Percentiles rank a stretch among this genome's conserved stretches.
phyloP scores from a whole-genome alignment of 352 stramenopile genomes.

The Pythium monospermum region DNA sequence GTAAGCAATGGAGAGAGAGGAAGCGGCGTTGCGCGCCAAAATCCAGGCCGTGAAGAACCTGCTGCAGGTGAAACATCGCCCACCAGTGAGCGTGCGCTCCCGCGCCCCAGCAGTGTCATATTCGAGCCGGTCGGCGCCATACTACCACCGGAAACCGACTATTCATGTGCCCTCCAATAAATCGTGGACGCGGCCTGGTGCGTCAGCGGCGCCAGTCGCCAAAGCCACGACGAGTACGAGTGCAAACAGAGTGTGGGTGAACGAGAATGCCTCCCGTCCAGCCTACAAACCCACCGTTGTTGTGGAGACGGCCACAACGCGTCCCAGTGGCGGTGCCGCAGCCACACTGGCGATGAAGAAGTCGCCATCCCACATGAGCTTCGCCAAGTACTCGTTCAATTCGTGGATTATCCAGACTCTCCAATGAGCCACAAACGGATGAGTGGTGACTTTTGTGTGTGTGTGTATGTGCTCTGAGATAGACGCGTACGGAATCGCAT shows the following conservation, averaged over 20 bases:
- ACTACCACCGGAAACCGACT: constrained; percentile 1
- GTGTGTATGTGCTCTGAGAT: background rate
- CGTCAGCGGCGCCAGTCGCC: background rate
- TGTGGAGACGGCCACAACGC: too few relatives aligned
- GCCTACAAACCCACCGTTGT: too few relatives aligned
- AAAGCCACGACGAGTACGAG: constrained; percentile 12
- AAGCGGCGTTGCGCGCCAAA: constrained; percentile 68
- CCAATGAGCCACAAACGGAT: too few relatives aligned
- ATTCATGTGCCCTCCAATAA: constrained; percentile 32
- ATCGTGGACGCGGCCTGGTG: constrained; percentile 36
- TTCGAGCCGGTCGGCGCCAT: constrained; percentile 1
- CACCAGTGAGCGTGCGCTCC: too few relatives aligned
- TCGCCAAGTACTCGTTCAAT: constrained; percentile 12
- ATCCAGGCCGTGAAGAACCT: constrained; percentile 84
- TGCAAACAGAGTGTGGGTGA: constrained; percentile 58
- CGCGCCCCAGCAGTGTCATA: constrained; percentile 1
- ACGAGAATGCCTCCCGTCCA: constrained; percentile 6
- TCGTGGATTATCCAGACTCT: too few relatives aligned
- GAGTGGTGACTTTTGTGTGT: background rate
- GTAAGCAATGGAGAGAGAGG: constrained; percentile 49
- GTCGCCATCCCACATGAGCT: constrained; percentile 4
- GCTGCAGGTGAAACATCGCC: constrained; percentile 39
- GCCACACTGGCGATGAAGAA: too few relatives aligned
- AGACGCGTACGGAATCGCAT: constrained; percentile 35
- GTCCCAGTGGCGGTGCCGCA: too few relatives aligned